phyloP scores from a whole-genome alignment of 169 alveolate genomes.

The Miamiensis avidus region DNA sequence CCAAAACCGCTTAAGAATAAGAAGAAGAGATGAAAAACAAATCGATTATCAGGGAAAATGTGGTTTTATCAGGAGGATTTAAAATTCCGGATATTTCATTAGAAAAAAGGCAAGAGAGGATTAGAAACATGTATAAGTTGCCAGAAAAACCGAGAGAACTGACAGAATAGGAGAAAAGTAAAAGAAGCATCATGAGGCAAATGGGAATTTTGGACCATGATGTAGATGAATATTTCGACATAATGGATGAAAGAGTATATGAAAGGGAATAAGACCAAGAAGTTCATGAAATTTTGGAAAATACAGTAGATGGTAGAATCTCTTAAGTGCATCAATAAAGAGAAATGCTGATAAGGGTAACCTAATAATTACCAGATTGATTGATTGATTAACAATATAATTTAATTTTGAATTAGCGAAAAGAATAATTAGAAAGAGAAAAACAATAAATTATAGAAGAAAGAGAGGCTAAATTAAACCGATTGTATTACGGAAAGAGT shows the following conservation, averaged over 20 bases:
- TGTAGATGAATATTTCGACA: not conserved
- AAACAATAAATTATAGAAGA: not conserved
- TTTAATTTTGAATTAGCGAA: constrained; percentile 4
- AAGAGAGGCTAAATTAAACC: constrained; percentile 3
- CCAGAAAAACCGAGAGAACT: not conserved
- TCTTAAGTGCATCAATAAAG: not conserved
- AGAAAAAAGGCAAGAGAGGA: not conserved
- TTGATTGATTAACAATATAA: too few relatives aligned
- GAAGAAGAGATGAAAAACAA: too few relatives aligned
- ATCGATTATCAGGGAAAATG: not conserved
- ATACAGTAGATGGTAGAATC: not conserved
- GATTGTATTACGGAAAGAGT: not conserved
- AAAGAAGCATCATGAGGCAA: not conserved
- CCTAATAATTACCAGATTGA: not conserved
- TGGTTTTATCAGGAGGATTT: constrained; percentile 13
- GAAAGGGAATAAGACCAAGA: constrained; percentile 8
- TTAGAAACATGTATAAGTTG: not conserved
- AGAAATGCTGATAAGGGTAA: not conserved
- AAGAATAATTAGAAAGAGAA: not conserved
- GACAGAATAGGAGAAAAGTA: not conserved
- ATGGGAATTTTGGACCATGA: not conserved
- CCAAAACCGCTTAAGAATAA: too few relatives aligned
- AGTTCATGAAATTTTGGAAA: not conserved
- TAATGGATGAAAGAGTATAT: constrained; percentile 9
- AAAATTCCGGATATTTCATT: not conserved